These are phyloP conservation scores for Dendrocalamus sinicus DNA, from an alignment of 176 grass and related monocot species.

Conservation along the genomic window DNA sequence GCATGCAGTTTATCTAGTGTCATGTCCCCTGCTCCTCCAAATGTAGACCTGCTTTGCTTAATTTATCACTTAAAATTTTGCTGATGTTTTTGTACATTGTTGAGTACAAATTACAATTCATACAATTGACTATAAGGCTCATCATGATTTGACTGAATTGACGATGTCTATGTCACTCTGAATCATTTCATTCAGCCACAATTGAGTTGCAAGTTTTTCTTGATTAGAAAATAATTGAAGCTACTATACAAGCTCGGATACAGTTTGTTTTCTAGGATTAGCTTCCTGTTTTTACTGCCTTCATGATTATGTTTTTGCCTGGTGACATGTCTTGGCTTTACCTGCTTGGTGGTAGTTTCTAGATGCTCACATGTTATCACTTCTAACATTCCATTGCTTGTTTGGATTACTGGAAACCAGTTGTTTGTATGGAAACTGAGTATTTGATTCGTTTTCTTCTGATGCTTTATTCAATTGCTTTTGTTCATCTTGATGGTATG, in stretches of 20 bases:
- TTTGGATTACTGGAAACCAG: constrained; percentile 10
- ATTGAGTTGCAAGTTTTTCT: no score
- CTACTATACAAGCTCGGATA: background rate
- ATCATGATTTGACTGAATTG: background rate
- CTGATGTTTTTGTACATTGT: background rate
- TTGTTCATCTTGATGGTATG: background rate
- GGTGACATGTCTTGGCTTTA: background rate
- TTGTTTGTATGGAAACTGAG: background rate
- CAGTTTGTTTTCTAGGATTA: constrained; percentile 31
- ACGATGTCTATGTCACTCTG: background rate
- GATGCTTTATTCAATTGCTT: background rate
- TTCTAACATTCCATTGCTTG: constrained; percentile 12
- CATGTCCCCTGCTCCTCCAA: constrained; percentile 39
- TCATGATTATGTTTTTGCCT: background rate
- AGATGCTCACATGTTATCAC: background rate
- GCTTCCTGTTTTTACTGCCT: constrained; percentile 11
- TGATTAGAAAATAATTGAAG: constrained; percentile 4
- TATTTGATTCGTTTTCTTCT: background rate
- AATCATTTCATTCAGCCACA: constrained; percentile 19
- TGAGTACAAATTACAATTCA: background rate
- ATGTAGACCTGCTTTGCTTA: constrained; percentile 42
- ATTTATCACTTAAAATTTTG: constrained; percentile 16
- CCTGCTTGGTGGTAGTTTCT: background rate
- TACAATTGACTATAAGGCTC: background rate
- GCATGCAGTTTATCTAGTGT: constrained; percentile 50